Evolutionary conservation across 495 filamentous ascomycete genomes (phyloP).

Genomic region (Hypoxylon fuscum): DNA sequence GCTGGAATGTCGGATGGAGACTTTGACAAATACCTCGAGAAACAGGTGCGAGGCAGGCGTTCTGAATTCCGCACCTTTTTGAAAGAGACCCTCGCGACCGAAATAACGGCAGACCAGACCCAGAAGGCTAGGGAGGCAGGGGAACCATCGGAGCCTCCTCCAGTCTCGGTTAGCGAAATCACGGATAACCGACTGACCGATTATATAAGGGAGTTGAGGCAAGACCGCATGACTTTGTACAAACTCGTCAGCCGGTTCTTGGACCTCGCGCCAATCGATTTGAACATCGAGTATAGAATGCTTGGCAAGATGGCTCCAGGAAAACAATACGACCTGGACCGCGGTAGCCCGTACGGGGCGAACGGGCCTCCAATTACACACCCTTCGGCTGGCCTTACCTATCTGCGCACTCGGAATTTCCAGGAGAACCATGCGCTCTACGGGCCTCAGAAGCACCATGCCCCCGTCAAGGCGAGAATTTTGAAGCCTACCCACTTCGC

Average conservation of each 20-base stretch:
- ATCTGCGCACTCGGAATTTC: conserved; percentile 75
- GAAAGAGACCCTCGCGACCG: conserved; percentile 52
- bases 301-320: conserved; percentile 29
- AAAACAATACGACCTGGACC: conserved; percentile 21
- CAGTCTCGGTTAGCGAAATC: conserved; percentile 52
- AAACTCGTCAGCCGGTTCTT: conserved; percentile 63
- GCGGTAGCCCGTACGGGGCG: conserved; percentile 60
- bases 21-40: conserved; percentile 72
- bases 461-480: conserved; percentile 75
- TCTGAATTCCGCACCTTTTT: conserved; percentile 70
- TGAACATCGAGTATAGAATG: not conserved
- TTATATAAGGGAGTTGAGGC: conserved; percentile 68
- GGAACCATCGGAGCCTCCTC: conserved; percentile 15
- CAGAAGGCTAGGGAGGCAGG: conserved; percentile 40
- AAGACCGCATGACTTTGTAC: conserved; percentile 56
- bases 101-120: conserved; percentile 61
- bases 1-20: conserved; percentile 75
- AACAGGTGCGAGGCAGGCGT: conserved; percentile 66
- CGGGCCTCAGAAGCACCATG: conserved; percentile 72
- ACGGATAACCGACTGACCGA: conserved; percentile 67
- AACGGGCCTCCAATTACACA: conserved; percentile 82
- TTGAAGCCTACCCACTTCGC: conserved; percentile 52
- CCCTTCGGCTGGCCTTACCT: conserved; percentile 89
- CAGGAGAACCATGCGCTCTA: conserved; percentile 82
- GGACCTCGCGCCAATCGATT: conserved; percentile 57